A percentile compares a stretch with the other conserved stretches of the same genome.
Evolutionary conservation across 805 yeast genomes (phyloP).

Genomic region (Metschnikowia vanudenii): DNA sequence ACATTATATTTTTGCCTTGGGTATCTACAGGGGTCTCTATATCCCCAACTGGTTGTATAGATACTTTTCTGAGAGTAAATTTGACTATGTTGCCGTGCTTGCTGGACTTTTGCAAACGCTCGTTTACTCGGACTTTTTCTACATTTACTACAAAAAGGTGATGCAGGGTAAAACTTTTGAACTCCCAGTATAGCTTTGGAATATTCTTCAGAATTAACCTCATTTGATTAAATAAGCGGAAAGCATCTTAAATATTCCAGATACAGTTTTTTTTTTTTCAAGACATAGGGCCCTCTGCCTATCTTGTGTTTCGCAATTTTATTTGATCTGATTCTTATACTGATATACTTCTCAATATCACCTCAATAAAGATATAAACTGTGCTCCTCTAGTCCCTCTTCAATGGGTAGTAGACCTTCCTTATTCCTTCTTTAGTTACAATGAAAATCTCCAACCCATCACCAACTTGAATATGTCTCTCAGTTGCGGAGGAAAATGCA

Average conservation of each 20-base stretch:
- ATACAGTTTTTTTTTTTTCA: too few species aligned
- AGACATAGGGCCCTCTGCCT: background rate
- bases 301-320: background rate
- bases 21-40: slow-evolving; percentile 83
- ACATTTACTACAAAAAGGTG: slow-evolving; percentile 77
- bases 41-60: slow-evolving; percentile 96
- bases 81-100: slow-evolving; percentile 67
- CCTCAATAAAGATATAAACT: background rate
- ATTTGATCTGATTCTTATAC: background rate
- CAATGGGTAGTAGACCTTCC: slow-evolving; percentile 77
- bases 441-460: slow-evolving; percentile 90
- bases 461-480: slow-evolving; percentile 97
- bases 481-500: slow-evolving; percentile 95
- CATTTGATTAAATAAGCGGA: too few species aligned
- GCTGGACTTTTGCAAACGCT: slow-evolving; percentile 87
- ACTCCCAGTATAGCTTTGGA: slow-evolving; percentile 50
- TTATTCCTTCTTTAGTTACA: slow-evolving; percentile 90
- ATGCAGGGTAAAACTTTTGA: slow-evolving; percentile 75
- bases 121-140: slow-evolving; percentile 93
- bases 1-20: slow-evolving; percentile 92
- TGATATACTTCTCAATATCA: background rate
- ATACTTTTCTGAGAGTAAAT: slow-evolving; percentile 58
- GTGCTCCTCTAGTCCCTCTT: slow-evolving; percentile 65
- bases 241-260: too few species aligned
- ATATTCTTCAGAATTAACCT: background rate